Evolutionary conservation across 108 stramenopile species (phyloP).

Genomic region (Aureococcus anophagefferens): DNA sequence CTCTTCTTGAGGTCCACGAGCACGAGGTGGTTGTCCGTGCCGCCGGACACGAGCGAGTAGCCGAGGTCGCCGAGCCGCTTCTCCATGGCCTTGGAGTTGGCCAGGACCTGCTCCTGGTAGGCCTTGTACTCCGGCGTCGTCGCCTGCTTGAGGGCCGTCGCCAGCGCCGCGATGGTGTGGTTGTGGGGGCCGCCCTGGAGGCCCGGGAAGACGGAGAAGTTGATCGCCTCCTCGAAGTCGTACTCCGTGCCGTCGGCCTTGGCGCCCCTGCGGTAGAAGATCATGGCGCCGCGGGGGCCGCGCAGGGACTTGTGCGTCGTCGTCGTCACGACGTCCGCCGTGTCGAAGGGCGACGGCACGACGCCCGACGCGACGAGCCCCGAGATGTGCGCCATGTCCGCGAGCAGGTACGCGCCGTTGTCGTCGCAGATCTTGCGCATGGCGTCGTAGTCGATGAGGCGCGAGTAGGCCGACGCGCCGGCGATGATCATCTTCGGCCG

Average conservation of each 20-base stretch:
- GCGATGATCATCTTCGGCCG: constrained; percentile 98
- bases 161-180: constrained; percentile 95
- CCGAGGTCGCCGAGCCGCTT: constrained; percentile 65
- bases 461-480: constrained; percentile 95
- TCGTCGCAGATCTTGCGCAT: constrained; percentile 85
- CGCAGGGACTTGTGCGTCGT: constrained; percentile 99
- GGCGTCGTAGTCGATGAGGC: constrained; percentile 96
- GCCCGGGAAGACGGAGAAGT: constrained; percentile 97
- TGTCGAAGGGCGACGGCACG: constrained; percentile 91
- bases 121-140: constrained; percentile 79
- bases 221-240: constrained; percentile 82
- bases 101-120: constrained; percentile 70
- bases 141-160: constrained; percentile 91
- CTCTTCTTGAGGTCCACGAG: constrained; percentile 91
- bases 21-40: constrained; percentile 98
- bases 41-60: constrained; percentile 90
- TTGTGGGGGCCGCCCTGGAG: constrained; percentile 99
- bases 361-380: constrained; percentile 90
- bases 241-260: constrained; percentile 83
- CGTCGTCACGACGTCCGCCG: constrained; percentile 98
- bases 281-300: constrained; percentile 99
- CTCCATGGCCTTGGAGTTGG: constrained; percentile 45
- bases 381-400: constrained; percentile 99
- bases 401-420: constrained; percentile 84
- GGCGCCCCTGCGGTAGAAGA: constrained; percentile 90